Evolutionary conservation across 2,329 filamentous ascomycete species (phyloP).

Genomic region (Incumbomyces delicatus): DNA sequence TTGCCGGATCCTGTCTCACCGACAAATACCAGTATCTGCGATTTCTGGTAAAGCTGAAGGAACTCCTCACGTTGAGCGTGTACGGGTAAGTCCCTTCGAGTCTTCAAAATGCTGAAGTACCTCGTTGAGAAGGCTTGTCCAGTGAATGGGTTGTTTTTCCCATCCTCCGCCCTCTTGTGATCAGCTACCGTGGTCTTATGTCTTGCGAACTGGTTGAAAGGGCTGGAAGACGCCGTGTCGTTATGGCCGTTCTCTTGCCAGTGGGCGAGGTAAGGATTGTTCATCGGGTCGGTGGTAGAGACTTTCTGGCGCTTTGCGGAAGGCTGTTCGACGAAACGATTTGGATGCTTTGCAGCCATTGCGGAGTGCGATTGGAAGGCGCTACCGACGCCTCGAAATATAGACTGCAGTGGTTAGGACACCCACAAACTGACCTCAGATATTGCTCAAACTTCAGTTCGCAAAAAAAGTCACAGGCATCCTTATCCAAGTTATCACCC

Average conservation of each 20-base stretch:
- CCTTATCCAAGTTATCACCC: no score
- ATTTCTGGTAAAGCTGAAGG: slow-evolving; percentile 80
- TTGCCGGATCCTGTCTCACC: slow-evolving; percentile 99
- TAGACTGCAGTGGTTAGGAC: no score
- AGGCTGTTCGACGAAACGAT: slow-evolving; percentile 26
- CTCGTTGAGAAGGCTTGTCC: slow-evolving; percentile 63
- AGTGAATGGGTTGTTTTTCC: slow-evolving; percentile 77
- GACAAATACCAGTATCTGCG: slow-evolving; percentile 95
- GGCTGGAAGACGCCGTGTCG: slow-evolving; percentile 33
- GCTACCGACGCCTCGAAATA: no score
- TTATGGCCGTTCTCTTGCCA: slow-evolving; percentile 50
- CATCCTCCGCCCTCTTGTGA: slow-evolving; percentile 66
- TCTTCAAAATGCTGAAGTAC: slow-evolving; percentile 84
- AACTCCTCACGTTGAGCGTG: slow-evolving; percentile 92
- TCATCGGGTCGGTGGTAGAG: slow-evolving; percentile 40
- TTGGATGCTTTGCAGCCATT: slow-evolving; percentile 20
- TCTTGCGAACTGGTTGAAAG: slow-evolving; percentile 59
- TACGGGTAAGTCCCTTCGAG: slow-evolving; percentile 76
- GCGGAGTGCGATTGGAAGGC: not conserved
- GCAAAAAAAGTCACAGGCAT: no score
- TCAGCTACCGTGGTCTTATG: slow-evolving; percentile 71
- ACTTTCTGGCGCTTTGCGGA: slow-evolving; percentile 49
- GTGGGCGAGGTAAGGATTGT: slow-evolving; percentile 88
- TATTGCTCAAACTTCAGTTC: no score
- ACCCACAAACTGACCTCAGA: no score